Base-by-base conservation (phyloP, 1,284 basidiomycete species). In the Malassezia vespertilionis region DNA sequence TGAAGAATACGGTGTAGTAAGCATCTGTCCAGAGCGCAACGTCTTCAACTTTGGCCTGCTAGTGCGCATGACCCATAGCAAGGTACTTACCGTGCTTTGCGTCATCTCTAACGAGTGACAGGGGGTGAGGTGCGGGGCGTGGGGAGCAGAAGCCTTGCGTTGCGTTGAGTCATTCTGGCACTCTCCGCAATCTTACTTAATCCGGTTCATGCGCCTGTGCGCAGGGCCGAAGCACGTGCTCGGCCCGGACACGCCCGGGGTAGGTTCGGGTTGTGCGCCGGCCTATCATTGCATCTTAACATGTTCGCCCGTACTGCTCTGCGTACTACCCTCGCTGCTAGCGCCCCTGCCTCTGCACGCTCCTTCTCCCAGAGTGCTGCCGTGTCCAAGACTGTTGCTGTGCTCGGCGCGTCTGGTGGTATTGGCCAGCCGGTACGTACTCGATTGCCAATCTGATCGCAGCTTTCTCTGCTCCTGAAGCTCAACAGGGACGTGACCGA, bases 401-500 rank as follows among this genome's bases (percentile, higher is more conserved):
- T 91, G 41, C 83, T 90, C 71, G 87, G 87, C 65, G 87, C 87
- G 55, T 57, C 64, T 67, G 75, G 75, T 77, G 87, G 87, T 73
- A 90, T 90, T 70, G 86, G 86, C 70, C 86, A 90, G 73, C 66
- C 66, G 14, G 57, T 59, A 45, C 40, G 57, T 57, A 30, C 14
- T 14, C 11, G 17, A 28, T 11, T 8, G 21, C 14, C 18, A 14
- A 20, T 14, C 3, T 7, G 20, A 5, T 17, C 27, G 22, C 46
- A 58, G 56, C 77, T 90, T 61, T 88, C 86, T 47, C 76, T 91
- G 57, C 77, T 91, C 59, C 80, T 90, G 71, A 90, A 91, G 77
- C 79, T 75, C 56, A 82, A 91, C 76, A 83, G 82, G 30, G 75
- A 84, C 58, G 85, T 89, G 61, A 79, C 83, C 76, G 77, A 57